Base-by-base conservation (phyloP, 768 basidiomycete genomes). In the Daedalea quercina region DNA sequence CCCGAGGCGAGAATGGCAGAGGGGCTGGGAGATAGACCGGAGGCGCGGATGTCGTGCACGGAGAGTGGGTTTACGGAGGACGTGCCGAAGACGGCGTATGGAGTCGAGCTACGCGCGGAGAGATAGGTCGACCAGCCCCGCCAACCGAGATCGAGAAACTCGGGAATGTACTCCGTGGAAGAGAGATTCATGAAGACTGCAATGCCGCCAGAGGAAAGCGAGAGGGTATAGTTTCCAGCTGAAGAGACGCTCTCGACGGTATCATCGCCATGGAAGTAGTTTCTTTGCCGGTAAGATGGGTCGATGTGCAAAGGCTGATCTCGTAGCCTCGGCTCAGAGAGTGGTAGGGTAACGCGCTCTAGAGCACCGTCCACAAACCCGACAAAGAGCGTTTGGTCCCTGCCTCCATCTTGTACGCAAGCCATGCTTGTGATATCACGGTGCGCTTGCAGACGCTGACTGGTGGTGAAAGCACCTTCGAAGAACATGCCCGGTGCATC, bases 71-170 rank as follows among this genome's bases (percentile, higher is more conserved):
- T 73, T 1, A 69, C 66, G 1, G 84, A 83, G 12, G 82, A 76
- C 9, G 78, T 77, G 9, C 88, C 88, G 53, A 91, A 83, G 9
- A 79, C 82, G 9, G 83, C 84, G 53, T 79, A 88, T 12, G 84
- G 76, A 0, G 73, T 66, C 3, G 80, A 73, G 13, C 79, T 69
- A 9, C 72, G 63, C 44, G 76, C 66, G 50, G 70, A 80, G 49
- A 90, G 75, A 57, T 82, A 72, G 19, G 79, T 77, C 6, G 74
- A 67, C 89, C 89, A 91, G 58, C 81, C 77, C 40, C 80, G 81
- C 3, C 68, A 56, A 41, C 73, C 65, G 33, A 89, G 65, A 43
- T 79, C 65, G 35, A 84, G 64, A 31, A 67, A 61, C 20, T 66
- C 56, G 0, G 67, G 57, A 13, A 62, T 28, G 4, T 64, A 43